Base-by-base conservation (phyloP, 352 stramenopile genomes). In the Globisporangium paddicum region DNA sequence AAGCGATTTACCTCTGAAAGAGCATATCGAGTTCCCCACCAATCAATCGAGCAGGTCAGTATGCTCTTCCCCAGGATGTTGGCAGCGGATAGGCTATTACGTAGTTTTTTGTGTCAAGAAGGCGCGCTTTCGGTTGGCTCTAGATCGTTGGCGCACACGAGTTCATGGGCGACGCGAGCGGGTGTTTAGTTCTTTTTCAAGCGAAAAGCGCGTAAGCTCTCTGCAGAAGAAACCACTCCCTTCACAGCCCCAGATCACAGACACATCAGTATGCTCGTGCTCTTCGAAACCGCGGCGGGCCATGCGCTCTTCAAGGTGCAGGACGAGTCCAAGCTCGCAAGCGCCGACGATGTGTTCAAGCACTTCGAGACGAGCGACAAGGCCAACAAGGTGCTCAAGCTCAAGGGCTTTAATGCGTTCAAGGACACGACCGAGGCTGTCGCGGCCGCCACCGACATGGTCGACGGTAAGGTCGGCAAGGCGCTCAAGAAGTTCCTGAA, bases 281-380 rank as follows among this genome's bases (percentile, higher is more conserved):
- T 99, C 35, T 99, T 99, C 69, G 98, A 99, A 77, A 99, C 98
- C 37, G 93, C 97, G 18, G 97, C 96, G 58, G 98, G 98, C 44
- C 98, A 99, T 76, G 98, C 97, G 60, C 85, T 99, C 28, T 99
- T 99, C 70, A 99, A 99, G 87, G 95, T 99, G 62, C 81, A 96
- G 72, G 89, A 98, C 71, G 92, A 98, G 65, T 83, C 84, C 62
- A 98, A 97, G 75, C 52, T 98, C 38, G 76, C 86, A 59, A 93
- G 83, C 60, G 78, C 85, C 48, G 92, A 97, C 48, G 87, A 96
- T 66, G 88, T 98, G 52, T 92, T 80, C 68, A 93, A 98, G 70
- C 78, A 98, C 71, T 98, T 98, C 62, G 68, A 88, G 46, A 94
- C 77, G 28, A 73, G 88, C 1, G 92, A 97, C 55, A 96, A 97